Evolutionary conservation across 176 grass and related monocot species (phyloP).

Genomic region (Calamus simplicifolius): DNA sequence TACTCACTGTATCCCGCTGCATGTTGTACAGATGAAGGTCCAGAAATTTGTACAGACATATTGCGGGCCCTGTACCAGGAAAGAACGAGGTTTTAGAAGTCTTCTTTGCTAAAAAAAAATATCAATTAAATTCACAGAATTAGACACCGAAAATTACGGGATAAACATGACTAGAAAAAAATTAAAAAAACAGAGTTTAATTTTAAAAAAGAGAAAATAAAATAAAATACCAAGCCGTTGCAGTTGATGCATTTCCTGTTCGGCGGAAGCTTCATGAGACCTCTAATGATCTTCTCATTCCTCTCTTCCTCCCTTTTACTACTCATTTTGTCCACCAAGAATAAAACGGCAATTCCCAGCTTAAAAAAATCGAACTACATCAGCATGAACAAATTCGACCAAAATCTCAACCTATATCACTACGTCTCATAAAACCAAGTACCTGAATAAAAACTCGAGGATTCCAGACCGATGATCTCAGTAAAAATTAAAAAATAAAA

Average conservation of each 20-base stretch:
- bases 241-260: slow-evolving; percentile 98
- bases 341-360: background rate
- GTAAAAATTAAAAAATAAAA: no score
- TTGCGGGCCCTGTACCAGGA: slow-evolving; percentile 59
- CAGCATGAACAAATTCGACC: no score
- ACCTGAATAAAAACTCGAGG: no score
- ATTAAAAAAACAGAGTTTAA: no score
- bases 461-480: no score
- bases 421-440: no score
- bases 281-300: slow-evolving; percentile 98
- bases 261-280: slow-evolving; percentile 98
- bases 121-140: no score
- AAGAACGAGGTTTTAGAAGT: background rate
- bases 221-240: slow-evolving; percentile 56
- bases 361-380: no score
- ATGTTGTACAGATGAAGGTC: slow-evolving; percentile 83
- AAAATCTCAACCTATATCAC: no score
- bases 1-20: slow-evolving; percentile 95
- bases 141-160: no score
- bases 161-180: no score
- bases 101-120: no score
- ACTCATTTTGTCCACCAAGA: slow-evolving; percentile 44
- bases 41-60: slow-evolving; percentile 96
- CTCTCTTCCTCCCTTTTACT: slow-evolving; percentile 87
- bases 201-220: background rate